These are phyloP conservation scores for Vicia sativa DNA, from an alignment of 306 rosid species.

Conservation along the genomic window DNA sequence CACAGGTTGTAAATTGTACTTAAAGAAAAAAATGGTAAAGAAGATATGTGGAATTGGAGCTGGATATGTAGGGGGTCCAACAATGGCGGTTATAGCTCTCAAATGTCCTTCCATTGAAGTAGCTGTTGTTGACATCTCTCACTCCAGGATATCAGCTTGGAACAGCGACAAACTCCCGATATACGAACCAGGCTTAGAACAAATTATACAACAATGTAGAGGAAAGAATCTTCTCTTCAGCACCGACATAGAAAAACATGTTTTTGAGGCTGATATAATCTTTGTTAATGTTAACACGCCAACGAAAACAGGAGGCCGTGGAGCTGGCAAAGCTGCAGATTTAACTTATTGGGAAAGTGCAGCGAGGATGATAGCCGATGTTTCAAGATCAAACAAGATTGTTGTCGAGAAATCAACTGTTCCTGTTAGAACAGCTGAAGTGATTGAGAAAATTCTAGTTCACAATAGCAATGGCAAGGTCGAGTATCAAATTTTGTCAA, in stretches of 20 bases:
- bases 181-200: conserved; percentile 79
- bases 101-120: conserved; percentile 77
- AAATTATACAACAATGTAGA: conserved; percentile 69
- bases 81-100: conserved; percentile 84
- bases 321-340: conserved; percentile 88
- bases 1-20: conserved; percentile 39
- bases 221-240: conserved; percentile 81
- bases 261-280: conserved; percentile 72
- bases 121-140: conserved; percentile 76
- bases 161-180: conserved; percentile 78
- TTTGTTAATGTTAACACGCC: conserved; percentile 84
- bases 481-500: conserved; percentile 69
- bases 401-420: conserved; percentile 92
- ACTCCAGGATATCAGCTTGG: conserved; percentile 75
- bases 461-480: conserved; percentile 64
- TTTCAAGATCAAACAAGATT: conserved; percentile 64
- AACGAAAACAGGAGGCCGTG: conserved; percentile 69
- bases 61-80: conserved; percentile 87
- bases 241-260: conserved; percentile 71
- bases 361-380: conserved; percentile 77
- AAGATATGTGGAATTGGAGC: conserved; percentile 90
- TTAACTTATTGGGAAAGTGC: conserved; percentile 90
- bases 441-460: conserved; percentile 64
- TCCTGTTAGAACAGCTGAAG: conserved; percentile 82
- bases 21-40: conserved; percentile 67